Conservation (phyloP, 116 monocot species). For the Thalassia testudinum region DNA sequence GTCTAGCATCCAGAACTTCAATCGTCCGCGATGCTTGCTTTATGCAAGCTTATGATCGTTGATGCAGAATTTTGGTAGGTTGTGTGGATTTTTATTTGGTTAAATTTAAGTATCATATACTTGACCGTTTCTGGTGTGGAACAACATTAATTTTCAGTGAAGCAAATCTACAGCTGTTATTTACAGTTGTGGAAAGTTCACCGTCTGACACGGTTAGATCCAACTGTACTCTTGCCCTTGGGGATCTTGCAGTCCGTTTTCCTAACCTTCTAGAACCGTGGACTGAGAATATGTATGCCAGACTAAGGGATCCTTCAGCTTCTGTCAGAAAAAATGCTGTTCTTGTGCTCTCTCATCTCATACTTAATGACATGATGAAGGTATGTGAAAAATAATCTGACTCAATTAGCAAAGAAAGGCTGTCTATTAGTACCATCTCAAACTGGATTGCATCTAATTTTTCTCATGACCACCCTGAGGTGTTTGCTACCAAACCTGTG, state of each 20-base stretch:
- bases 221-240: conserved; percentile 92
- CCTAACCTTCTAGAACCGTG: conserved; percentile 95
- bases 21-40: conserved; percentile 92
- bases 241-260: conserved; percentile 88
- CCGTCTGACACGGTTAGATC: conserved; percentile 89
- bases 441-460: too few species aligned
- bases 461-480: too few species aligned
- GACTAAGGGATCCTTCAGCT: conserved; percentile 59
- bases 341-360: conserved; percentile 95
- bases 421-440: neutral
- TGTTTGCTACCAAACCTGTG: neutral
- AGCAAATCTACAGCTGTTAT: conserved; percentile 86
- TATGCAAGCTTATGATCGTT: conserved; percentile 93
- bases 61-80: conserved; percentile 91
- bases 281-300: conserved; percentile 95
- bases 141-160: conserved; percentile 37
- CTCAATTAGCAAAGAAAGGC: neutral
- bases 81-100: neutral
- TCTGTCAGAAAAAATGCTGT: conserved; percentile 98
- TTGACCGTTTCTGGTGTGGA: neutral
- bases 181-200: conserved; percentile 82
- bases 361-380: conserved; percentile 99
- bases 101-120: neutral
- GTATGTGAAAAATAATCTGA: conserved; percentile 11
- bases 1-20: conserved; percentile 82